Evolutionary conservation across 2,329 filamentous ascomycete genomes (phyloP).

Genomic region (Sporothrix mexicana): DNA sequence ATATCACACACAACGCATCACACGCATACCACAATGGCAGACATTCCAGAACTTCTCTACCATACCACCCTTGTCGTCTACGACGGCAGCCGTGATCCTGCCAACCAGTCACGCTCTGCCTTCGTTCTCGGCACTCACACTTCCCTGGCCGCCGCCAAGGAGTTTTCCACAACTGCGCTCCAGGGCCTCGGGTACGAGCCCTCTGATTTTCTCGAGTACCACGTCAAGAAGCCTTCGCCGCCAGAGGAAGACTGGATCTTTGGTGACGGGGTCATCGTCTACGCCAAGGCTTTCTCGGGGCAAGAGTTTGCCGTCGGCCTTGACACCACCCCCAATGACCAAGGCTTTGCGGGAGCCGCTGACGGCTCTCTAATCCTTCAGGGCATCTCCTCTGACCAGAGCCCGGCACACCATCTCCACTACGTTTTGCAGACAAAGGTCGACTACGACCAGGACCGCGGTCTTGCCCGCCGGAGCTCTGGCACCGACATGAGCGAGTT

Average conservation of each 20-base stretch:
- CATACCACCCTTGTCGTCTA: constrained; percentile 44
- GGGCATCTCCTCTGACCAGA: no score
- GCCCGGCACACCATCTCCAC: constrained; percentile 48
- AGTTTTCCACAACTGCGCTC: constrained; percentile 45
- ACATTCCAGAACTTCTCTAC: constrained; percentile 45
- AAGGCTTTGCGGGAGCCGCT: constrained; percentile 40
- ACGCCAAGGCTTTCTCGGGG: constrained; percentile 46
- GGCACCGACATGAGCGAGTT: constrained; percentile 35
- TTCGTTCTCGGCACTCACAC: constrained; percentile 50
- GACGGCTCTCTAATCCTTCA: constrained; percentile 40
- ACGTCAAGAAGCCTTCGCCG: constrained; percentile 35
- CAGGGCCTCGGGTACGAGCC: constrained; percentile 46
- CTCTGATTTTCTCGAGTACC: constrained; percentile 48
- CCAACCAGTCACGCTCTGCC: constrained; percentile 42
- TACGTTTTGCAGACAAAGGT: constrained; percentile 52
- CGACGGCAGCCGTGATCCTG: constrained; percentile 36
- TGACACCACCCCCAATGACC: constrained; percentile 49
- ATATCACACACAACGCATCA: constrained; percentile 1
- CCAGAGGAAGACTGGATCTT: constrained; percentile 43
- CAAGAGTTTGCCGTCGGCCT: constrained; percentile 49
- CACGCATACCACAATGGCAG: constrained; percentile 32
- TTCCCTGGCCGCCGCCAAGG: constrained; percentile 47
- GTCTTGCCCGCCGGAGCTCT: constrained; percentile 34
- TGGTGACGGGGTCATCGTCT: constrained; percentile 49
- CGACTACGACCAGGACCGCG: constrained; percentile 50